A percentile compares a stretch with the other conserved stretches of the same genome.
phyloP scores from a whole-genome alignment of 2,329 filamentous ascomycete species.

The Macroventuria anomochaeta region DNA sequence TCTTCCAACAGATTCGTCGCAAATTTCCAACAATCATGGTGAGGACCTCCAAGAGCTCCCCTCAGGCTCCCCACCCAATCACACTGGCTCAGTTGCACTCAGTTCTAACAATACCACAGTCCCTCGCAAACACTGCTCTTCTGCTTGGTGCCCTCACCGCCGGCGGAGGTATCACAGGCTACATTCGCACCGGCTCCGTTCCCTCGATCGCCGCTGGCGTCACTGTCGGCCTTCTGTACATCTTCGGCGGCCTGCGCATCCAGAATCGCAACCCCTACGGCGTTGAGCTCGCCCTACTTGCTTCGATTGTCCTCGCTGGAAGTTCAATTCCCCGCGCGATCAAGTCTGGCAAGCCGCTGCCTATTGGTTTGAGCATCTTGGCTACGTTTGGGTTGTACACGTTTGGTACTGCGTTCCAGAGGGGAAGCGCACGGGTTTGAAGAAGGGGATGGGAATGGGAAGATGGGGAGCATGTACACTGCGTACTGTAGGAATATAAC shows the following conservation, averaged over 20 bases:
- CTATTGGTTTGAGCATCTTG: constrained; percentile 77
- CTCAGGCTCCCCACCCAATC: constrained; percentile 6
- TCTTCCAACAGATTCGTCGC: too few relatives aligned
- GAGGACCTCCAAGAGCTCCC: background rate
- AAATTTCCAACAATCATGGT: constrained; percentile 1
- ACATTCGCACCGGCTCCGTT: constrained; percentile 80
- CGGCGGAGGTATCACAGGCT: constrained; percentile 86
- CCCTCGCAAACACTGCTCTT: constrained; percentile 70
- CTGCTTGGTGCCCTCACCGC: constrained; percentile 83
- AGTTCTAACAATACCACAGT: constrained; percentile 25
- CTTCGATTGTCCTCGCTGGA: constrained; percentile 82
- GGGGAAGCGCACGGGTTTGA: constrained; percentile 14
- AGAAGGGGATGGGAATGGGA: background rate
- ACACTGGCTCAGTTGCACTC: background rate
- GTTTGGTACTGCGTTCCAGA: constrained; percentile 73
- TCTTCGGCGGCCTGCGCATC: constrained; percentile 80
- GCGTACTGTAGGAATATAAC: constrained; percentile 3
- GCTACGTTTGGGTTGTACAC: constrained; percentile 79
- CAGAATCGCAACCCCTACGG: constrained; percentile 79
- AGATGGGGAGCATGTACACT: background rate
- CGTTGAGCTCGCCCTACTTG: constrained; percentile 85
- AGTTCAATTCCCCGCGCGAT: constrained; percentile 87
- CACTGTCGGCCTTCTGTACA: constrained; percentile 80
- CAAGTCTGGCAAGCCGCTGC: constrained; percentile 82
- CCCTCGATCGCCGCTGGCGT: constrained; percentile 86